Percentiles rank a stretch among this genome's conserved stretches.
Evolutionary conservation across 2,329 filamentous ascomycete genomes (phyloP).

Genomic region (Talaromyces sp.): DNA sequence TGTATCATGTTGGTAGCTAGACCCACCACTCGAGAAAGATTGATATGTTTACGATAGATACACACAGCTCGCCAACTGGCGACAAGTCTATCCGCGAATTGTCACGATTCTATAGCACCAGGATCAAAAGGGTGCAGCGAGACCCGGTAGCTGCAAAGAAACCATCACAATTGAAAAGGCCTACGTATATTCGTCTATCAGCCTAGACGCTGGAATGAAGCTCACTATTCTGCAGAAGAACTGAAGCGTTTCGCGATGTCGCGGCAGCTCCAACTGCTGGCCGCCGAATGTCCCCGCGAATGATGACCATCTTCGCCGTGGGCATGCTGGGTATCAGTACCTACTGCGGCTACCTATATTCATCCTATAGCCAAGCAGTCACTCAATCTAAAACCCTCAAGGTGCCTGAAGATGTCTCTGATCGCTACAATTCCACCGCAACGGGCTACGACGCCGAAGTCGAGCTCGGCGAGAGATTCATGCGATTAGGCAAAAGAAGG

Average conservation of each 20-base stretch:
- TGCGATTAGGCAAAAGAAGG: conserved; percentile 41
- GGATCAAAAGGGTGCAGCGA: not conserved
- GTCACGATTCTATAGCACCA: conserved; percentile 6
- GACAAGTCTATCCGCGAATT: not conserved
- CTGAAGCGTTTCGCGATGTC: conserved; percentile 1
- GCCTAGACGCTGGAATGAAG: not conserved
- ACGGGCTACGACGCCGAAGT: conserved; percentile 46
- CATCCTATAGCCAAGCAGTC: conserved; percentile 39
- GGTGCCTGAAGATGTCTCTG: conserved; percentile 43
- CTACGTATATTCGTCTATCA: not conserved
- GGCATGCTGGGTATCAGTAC: conserved; percentile 40
- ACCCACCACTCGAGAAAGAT: not conserved
- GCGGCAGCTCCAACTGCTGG: not conserved
- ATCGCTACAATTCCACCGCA: conserved; percentile 45
- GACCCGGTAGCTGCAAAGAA: not conserved
- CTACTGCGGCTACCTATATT: conserved; percentile 45
- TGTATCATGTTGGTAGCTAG: not conserved
- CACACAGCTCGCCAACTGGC: not conserved
- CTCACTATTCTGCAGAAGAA: conserved; percentile 1
- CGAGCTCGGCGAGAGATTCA: conserved; percentile 42
- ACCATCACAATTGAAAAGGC: not conserved
- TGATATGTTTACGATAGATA: not conserved
- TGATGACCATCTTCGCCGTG: conserved; percentile 38
- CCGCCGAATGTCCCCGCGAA: conserved; percentile 28
- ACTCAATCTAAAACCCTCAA: conserved; percentile 29